Conservation (phyloP, 495 filamentous ascomycete species). For the Pseudoneurospora amorphoporcata region DNA sequence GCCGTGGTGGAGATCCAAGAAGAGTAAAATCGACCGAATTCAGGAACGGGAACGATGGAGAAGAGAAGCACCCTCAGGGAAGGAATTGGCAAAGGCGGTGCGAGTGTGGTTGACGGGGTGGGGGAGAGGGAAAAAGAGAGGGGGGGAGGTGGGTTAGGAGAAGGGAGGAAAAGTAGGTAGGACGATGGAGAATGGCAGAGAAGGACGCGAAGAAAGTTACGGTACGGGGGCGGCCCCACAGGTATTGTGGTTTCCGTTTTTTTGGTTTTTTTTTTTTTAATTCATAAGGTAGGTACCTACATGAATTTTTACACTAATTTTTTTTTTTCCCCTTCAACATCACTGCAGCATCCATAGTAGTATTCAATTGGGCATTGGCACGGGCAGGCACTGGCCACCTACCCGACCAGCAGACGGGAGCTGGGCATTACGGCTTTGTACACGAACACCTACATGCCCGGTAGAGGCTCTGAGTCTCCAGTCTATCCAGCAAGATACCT, state of each 20-base stretch:
- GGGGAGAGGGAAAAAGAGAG: conserved; percentile 2
- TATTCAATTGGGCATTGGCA: background rate
- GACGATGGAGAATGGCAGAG: background rate
- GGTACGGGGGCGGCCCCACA: background rate
- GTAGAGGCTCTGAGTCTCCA: no score
- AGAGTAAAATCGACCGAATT: conserved; percentile 18
- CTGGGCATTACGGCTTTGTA: background rate
- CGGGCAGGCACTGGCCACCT: background rate
- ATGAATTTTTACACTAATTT: no score
- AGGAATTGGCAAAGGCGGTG: conserved; percentile 28
- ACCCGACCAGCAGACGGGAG: background rate
- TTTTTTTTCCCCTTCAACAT: background rate
- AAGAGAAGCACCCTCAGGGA: conserved; percentile 27
- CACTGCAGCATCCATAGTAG: background rate
- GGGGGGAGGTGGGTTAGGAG: conserved; percentile 1
- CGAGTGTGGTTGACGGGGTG: conserved; percentile 10
- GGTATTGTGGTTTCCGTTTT: background rate
- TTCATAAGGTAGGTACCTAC: background rate
- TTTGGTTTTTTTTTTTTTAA: background rate
- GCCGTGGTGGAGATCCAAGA: conserved; percentile 12
- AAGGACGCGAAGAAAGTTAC: background rate
- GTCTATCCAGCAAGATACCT: no score
- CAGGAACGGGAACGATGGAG: conserved; percentile 21
- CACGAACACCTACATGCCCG: background rate
- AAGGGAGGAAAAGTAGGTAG: conserved; percentile 1